Base-by-base conservation (phyloP, 805 yeast species). In the Wickerhamomyces bovis region DNA sequence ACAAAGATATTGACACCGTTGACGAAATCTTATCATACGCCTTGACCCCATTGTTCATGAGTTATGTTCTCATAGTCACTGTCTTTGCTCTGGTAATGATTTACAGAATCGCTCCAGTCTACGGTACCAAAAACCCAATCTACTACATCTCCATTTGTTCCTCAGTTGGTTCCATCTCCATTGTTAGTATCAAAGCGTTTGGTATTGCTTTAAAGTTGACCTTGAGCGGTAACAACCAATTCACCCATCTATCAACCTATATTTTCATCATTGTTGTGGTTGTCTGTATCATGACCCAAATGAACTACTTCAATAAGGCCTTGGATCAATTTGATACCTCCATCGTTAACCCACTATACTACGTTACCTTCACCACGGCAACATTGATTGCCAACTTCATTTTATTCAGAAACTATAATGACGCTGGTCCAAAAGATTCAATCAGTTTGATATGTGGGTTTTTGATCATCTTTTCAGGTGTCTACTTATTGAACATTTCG, bases 301-400 rank as follows among this genome's bases (percentile, higher is more conserved):
- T 89, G 96, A 89, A 87, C 70, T 89, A 86, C 64, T 87, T 89
- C 73, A 89, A 89, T 74, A 89, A 87, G 70, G 96, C 96, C 0
- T 73, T 89, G 60, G 96, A 90, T 57, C 96, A 87, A 65, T 89
- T 89, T 58, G 96, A 89, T 63, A 89, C 96, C 6, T 85, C 95
- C 0, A 86, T 89, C 55, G 96, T 89, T 46, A 89, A 89, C 65
- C 96, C 96, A 28, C 71, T 89, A 50, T 89, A 89, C 69, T 89
- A 89, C 61, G 97, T 89, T 45, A 81, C 95, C 1, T 89, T 89
- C 69, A 89, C 97, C 35, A 88, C 96, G 0, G 87, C 85, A 43
- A 89, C 96, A 0, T 73, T 89, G 57, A 73, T 78, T 45, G 96
- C 97, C 1, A 87, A 95, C 31, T 89, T 89, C 63, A 83, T 89